Evolutionary conservation across 306 rosid genomes (phyloP).

Genomic region (Lotus japonicus): DNA sequence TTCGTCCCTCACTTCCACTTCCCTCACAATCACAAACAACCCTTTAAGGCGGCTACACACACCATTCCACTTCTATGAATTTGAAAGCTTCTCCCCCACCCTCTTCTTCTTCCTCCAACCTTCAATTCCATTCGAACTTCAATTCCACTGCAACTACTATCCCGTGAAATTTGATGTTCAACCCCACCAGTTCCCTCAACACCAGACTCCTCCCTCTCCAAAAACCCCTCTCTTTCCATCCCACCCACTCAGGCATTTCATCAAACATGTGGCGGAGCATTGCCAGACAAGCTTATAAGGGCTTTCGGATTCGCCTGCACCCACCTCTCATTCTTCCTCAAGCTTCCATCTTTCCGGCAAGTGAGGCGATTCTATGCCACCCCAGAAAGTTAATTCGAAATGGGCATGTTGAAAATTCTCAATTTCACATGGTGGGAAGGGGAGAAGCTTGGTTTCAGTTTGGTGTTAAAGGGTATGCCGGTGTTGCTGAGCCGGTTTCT

Average conservation of each 20-base stretch:
- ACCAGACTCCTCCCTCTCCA: conserved; percentile 1
- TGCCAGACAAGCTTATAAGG: conserved; percentile 41
- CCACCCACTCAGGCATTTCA: conserved; percentile 32
- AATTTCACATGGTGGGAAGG: neutral
- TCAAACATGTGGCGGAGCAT: conserved; percentile 62
- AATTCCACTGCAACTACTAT: neutral
- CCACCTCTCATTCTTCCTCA: conserved; percentile 25
- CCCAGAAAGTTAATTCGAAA: neutral
- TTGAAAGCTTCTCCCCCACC: neutral
- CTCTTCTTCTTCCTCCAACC: neutral
- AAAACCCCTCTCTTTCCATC: neutral
- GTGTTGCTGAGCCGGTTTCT: conserved; percentile 68
- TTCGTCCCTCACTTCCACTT: neutral
- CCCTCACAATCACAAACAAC: neutral
- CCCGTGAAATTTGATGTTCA: conserved; percentile 43
- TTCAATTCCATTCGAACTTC: neutral
- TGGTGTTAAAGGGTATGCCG: conserved; percentile 40
- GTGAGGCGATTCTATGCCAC: neutral
- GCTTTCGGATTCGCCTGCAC: conserved; percentile 10
- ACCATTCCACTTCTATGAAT: neutral
- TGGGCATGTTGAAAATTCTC: neutral
- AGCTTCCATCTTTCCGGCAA: neutral
- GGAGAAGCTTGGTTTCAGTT: neutral
- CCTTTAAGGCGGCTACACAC: neutral
- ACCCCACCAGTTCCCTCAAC: conserved; percentile 17